Evolutionary conservation across 306 rosid species (phyloP), one percentile per base, ranked within the genome.

Genomic region (Vigna trinervia): DNA sequence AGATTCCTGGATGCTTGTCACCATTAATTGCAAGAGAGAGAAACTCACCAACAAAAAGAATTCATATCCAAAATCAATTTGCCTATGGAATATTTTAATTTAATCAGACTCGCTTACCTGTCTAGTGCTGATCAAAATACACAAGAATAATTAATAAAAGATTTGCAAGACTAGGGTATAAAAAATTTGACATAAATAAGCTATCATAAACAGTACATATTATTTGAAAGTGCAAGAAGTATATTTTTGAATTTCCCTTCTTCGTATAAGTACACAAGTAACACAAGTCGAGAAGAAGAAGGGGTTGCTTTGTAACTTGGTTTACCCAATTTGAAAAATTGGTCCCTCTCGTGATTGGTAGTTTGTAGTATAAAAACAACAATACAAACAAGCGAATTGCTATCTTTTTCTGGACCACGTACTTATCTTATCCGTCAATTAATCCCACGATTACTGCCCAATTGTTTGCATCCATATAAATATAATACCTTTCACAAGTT

Each of bases 1-100:
- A 62, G 89, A 90, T 88, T 94, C 93, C 91, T 79, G 90, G 88
- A 52, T 53, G 78, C 84, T 73, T 88, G 89, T 86, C 93, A 81
- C 93, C 85, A 81, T 86, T 86, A 75, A 78, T 84, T 48, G 54
- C 58, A 62, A 82, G 73, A 81, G 56, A 82, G 54, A 70, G 82
- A 82, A 36, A 48, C 19, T 67, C 52, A 86, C 38, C 51, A 75
- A 79, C 80, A 54, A 81, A 77, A 80, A 83, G 60, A 74, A 89
- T 83, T 76, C 45, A 79, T 74, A 86, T 81, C 86, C 56, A 80
- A 60, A 76, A 79, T 76, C 86, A 66, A 81, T 5, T 60, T 79
- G 82, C 73, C 57, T 52, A 61, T 83, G 73, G 39, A 87, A 57
- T 81, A 84, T 47, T 80, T 1, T 1, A 46, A 83, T 70, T 34